phyloP scores from a whole-genome alignment of 2,329 filamentous ascomycete genomes.

The Rhinocladiella similis region DNA sequence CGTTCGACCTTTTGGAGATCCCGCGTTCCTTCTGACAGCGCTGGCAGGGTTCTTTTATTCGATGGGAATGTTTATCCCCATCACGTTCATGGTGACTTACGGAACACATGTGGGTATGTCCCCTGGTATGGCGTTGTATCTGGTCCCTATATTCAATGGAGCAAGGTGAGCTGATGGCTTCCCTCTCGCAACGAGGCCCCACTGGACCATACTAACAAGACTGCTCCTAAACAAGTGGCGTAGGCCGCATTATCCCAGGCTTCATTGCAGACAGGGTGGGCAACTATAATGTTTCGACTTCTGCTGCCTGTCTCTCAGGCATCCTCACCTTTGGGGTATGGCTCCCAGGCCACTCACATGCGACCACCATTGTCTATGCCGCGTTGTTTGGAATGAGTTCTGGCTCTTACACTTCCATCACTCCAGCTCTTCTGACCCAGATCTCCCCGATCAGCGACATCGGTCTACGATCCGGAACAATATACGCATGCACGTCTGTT shows the following conservation, averaged over 20 bases:
- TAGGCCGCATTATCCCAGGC: conserved; percentile 32
- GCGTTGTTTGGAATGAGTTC: conserved; percentile 69
- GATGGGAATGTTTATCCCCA: conserved; percentile 37
- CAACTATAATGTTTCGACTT: conserved; percentile 29
- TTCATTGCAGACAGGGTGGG: conserved; percentile 34
- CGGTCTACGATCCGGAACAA: conserved; percentile 65
- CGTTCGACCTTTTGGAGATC: conserved; percentile 31
- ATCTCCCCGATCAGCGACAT: conserved; percentile 70
- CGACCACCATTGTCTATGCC: conserved; percentile 63
- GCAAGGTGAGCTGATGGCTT: conserved; percentile 22
- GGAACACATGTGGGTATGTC: conserved; percentile 49
- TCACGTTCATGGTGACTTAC: conserved; percentile 29
- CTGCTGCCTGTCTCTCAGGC: conserved; percentile 40
- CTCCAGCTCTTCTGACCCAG: conserved; percentile 66
- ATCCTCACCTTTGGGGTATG: conserved; percentile 56
- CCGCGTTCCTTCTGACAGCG: conserved; percentile 27
- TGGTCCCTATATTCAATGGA: conserved; percentile 57
- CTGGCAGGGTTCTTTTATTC: conserved; percentile 45
- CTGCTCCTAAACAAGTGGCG: too few relatives aligned
- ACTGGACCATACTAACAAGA: conserved; percentile 24
- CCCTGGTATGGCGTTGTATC: conserved; percentile 48
- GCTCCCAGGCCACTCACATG: conserved; percentile 54
- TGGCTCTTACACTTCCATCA: conserved; percentile 64
- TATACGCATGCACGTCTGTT: conserved; percentile 63
- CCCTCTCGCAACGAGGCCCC: conserved; percentile 18